Evolutionary conservation across 176 grass and related monocot genomes (phyloP), one percentile per base, ranked within the genome.

Genomic region (Avena atlantica): DNA sequence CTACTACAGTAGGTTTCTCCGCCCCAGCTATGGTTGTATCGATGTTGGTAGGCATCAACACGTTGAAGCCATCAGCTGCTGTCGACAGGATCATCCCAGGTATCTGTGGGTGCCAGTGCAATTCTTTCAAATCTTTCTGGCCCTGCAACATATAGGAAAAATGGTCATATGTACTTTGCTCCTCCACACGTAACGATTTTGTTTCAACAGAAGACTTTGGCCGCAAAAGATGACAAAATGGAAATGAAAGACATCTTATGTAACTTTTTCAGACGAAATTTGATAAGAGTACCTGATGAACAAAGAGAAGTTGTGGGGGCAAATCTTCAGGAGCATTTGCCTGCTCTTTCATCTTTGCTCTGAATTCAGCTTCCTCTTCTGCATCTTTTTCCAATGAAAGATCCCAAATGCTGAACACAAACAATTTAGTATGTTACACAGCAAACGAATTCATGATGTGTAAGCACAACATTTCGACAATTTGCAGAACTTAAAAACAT

Each of bases 321-420:
- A 97, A 82, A 93, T 93, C 91, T 65, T 93, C 87, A 15, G 89
- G 91, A 19, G 85, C 83, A 88, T 91, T 82, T 25, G 76, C 89
- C 78, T 95, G 91, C 34, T 95, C 89, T 76, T 89, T 93, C 78
- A 93, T 83, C 57, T 95, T 88, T 1, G 42, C 61, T 90, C 78
- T 93, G 44, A 97, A 97, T 74, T 93, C 91, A 3, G 87, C 91
- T 76, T 97, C 93, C 85, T 93, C 95, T 81, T 98, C 91, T 57
- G 80, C 80, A 67, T 95, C 93, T 83, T 34, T 98, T 82, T 93
- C 83, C 56, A 95, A 70, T 37, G 89, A 90, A 81, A 98, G 70
- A 50, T 98, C 95, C 91, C 20, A 60, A 20, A 3, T 21, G 20
- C 8, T 60, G 14, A 58, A 58, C 17, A 58, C 17, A 58, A 8